Percentiles rank a stretch among this genome's conserved stretches.
These are phyloP conservation scores for Vitellaria paradoxa DNA, from an alignment of 179 eudicot species.

Conservation along the genomic window DNA sequence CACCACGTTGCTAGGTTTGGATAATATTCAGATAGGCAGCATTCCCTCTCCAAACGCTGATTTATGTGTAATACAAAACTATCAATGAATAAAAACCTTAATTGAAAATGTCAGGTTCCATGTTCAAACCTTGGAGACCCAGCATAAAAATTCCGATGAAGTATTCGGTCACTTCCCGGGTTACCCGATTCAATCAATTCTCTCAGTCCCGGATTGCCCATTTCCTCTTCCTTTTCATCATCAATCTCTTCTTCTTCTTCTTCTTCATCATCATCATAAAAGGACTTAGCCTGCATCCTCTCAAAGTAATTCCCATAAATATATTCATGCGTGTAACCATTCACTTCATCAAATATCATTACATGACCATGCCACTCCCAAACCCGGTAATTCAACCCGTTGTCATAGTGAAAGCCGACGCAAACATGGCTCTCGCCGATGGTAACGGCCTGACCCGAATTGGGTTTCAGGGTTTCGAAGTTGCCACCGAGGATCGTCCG, in stretches of 20 bases:
- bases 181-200: slow-evolving; percentile 66
- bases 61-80: background rate
- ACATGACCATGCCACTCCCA: slow-evolving; percentile 99
- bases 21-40: no score
- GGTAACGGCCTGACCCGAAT: slow-evolving; percentile 86
- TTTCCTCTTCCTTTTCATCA: slow-evolving; percentile 27
- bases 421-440: slow-evolving; percentile 85
- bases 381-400: slow-evolving; percentile 77
- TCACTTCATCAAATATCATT: slow-evolving; percentile 87
- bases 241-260: slow-evolving; percentile 53
- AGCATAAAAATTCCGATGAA: slow-evolving; percentile 72
- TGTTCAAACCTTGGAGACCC: slow-evolving; percentile 46
- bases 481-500: slow-evolving; percentile 59
- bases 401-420: slow-evolving; percentile 79
- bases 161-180: slow-evolving; percentile 41
- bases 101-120: background rate
- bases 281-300: slow-evolving; percentile 28
- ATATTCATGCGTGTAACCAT: slow-evolving; percentile 85
- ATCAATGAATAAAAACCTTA: no score
- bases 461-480: slow-evolving; percentile 67
- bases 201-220: slow-evolving; percentile 53
- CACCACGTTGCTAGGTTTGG: no score
- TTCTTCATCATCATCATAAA: slow-evolving; percentile 7
- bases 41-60: no score
- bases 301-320: slow-evolving; percentile 96